These are phyloP conservation scores for Taiozyma onychis DNA, from an alignment of 1,139 yeast genomes.

Conservation along the genomic window DNA sequence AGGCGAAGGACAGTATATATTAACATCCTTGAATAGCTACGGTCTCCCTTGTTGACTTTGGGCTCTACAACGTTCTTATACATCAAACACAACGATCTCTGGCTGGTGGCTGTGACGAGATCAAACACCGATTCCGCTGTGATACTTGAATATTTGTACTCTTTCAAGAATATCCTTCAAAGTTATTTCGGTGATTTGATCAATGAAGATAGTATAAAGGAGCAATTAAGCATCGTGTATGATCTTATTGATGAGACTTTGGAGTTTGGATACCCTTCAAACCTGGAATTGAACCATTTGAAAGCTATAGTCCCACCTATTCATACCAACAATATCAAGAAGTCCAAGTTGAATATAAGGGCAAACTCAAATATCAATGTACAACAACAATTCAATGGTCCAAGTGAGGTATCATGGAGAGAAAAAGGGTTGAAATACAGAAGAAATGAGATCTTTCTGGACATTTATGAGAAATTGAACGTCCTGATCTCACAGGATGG, in stretches of 20 bases:
- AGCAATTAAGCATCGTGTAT: constrained; percentile 63
- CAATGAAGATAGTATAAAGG: constrained; percentile 42
- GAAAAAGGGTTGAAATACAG: constrained; percentile 67
- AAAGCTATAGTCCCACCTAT: constrained; percentile 29
- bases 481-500: constrained; percentile 58
- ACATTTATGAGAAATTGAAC: constrained; percentile 71
- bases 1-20: too few species aligned
- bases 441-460: constrained; percentile 74
- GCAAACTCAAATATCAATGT: not conserved
- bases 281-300: constrained; percentile 51
- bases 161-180: constrained; percentile 43
- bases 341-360: not conserved
- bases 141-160: constrained; percentile 72
- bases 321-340: not conserved
- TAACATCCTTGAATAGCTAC: constrained; percentile 25
- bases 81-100: constrained; percentile 61
- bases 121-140: constrained; percentile 82
- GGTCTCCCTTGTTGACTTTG: constrained; percentile 81
- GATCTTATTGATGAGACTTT: constrained; percentile 74
- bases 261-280: constrained; percentile 80
- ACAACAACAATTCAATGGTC: not conserved
- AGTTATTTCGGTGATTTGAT: constrained; percentile 29
- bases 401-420: constrained; percentile 59
- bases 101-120: constrained; percentile 84
- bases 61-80: constrained; percentile 92